Base-by-base conservation (phyloP, 805 yeast species). In the Kodamaea neixiangensis region DNA sequence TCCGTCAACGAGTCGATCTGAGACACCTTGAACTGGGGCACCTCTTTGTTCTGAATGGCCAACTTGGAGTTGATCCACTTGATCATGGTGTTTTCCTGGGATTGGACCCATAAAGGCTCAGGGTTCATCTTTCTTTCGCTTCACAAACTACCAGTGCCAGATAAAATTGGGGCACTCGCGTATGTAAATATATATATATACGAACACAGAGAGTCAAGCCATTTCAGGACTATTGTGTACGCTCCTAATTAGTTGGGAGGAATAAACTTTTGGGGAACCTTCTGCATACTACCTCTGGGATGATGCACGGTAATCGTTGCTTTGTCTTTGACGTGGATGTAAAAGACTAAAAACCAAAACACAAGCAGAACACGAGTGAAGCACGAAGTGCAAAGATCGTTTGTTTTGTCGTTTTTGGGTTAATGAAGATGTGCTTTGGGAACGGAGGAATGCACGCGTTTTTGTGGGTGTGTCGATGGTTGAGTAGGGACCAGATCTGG, bases 31-130 rank as follows among this genome's bases (percentile, higher is more conserved):
- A 46, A 35, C 7, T 14, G 18, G 10, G 49, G 53, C n/a, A 25
- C 29, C 21, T 46, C 49, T 11, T 18, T 19, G 14, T 40, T 46
- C 14, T 14, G 17, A 7, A 21, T 52, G 18, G 57, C 58, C 17
- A 76, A 54, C 54, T 76, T 77, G 31, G 71, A 55, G 53, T 76
- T 76, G 39, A 79, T 62, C 83, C 84, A 80, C 50, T 80, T 63
- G 15, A 73, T 55, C 69, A 79, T 75, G n/a, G 81, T 74, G 55
- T 71, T 72, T 43, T 77, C 72, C 59, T 80, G 83, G 31, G 69
- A 62, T 18, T 61, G 55, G 15, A 73, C 69, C 83, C 83, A 79
- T 17, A 37, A 19, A 11, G 41, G 41, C 15, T 37, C 41, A 6
- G 21, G n/a, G 15, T n/a, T 20, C 41, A 37, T 37, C 19, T 5